Percentiles rank a stretch among this genome's conserved stretches.
These are phyloP conservation scores for Bromus sterilis DNA, from an alignment of 176 grass and related monocot genomes.

Conservation along the genomic window DNA sequence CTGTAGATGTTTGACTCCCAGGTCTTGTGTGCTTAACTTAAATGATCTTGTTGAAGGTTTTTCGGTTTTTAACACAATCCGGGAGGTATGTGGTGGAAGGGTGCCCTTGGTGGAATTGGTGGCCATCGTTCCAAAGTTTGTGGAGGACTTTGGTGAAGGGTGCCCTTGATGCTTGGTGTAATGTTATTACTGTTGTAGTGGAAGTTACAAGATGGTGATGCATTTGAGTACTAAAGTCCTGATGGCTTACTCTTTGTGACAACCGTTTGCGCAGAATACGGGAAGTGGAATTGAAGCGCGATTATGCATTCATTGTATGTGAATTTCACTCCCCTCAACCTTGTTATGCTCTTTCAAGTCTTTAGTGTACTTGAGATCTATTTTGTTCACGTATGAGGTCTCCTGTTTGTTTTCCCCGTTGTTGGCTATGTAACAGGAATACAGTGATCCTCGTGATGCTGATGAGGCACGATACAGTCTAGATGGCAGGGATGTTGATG, in stretches of 20 bases:
- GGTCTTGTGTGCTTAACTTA: constrained; percentile 72
- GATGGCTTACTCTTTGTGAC: constrained; percentile 80
- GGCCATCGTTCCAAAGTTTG: constrained; percentile 79
- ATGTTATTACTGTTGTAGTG: constrained; percentile 64
- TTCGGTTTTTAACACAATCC: constrained; percentile 83
- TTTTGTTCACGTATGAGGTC: not conserved
- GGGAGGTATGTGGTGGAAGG: constrained; percentile 93
- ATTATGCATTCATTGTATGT: constrained; percentile 99
- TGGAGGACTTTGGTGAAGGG: constrained; percentile 90
- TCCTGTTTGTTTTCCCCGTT: not conserved
- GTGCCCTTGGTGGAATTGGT: constrained; percentile 90
- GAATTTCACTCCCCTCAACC: not conserved
- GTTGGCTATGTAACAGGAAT: constrained; percentile 52
- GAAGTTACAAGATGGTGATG: constrained; percentile 48
- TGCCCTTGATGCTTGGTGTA: constrained; percentile 93
- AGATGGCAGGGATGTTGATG: constrained; percentile 92
- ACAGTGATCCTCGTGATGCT: constrained; percentile 83
- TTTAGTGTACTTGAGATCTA: not conserved
- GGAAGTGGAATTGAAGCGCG: constrained; percentile 99
- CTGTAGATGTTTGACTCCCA: constrained; percentile 39
- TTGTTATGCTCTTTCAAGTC: not conserved
- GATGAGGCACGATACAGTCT: constrained; percentile 89
- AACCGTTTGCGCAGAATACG: constrained; percentile 97
- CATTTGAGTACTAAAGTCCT: constrained; percentile 58
- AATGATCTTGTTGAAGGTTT: constrained; percentile 99